Evolutionary conservation across 345 rosid genomes (phyloP), one percentile per base, ranked within the genome.

Genomic region (Salix dunnii): DNA sequence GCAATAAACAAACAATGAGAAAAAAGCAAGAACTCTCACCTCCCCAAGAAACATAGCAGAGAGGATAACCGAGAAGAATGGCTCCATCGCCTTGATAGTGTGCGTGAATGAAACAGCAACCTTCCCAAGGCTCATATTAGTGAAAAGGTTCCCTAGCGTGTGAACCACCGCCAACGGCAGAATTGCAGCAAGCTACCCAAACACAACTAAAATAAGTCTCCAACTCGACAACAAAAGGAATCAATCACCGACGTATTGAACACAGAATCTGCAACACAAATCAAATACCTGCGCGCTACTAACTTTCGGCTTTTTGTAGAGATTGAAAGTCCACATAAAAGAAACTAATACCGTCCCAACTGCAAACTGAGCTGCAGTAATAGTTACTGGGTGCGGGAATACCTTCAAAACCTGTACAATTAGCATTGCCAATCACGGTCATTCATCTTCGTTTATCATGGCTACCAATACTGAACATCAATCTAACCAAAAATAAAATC

Each of bases 41-140:
- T 96, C 99, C 35, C 93, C 95, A 9, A 92, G 90, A 79, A 96
- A 96, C 97, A 96, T 91, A 53, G 97, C 93, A 70, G 99, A 96
- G 53, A 96, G 88, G 49, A 91, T 36, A 80, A 96, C 99, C 2
- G 99, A 92, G 91, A 96, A 96, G 86, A 96, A 92, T n/a, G 99
- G 99, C 84, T 96, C 99, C 93, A 85, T 90, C 53, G 99, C 99
- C 87, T 96, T 96, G 83, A 96, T 91, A 4, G 99, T 96, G 86
- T 96, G 98, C 79, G 99, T 96, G 81, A 96, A 96, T 8, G 99
- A 96, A 87, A 96, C 98, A 43, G 98, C 92, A 76, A 96, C 99
- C 89, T 94, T 96, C 51, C 99, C 99, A 0, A 96, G 97, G 77
- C 99, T 94, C 98, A 94, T 92, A 79, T 96, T 96, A 46, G 98